These are phyloP conservation scores for Neurospora cerealis DNA, from an alignment of 495 filamentous ascomycete species.

Conservation along the genomic window DNA sequence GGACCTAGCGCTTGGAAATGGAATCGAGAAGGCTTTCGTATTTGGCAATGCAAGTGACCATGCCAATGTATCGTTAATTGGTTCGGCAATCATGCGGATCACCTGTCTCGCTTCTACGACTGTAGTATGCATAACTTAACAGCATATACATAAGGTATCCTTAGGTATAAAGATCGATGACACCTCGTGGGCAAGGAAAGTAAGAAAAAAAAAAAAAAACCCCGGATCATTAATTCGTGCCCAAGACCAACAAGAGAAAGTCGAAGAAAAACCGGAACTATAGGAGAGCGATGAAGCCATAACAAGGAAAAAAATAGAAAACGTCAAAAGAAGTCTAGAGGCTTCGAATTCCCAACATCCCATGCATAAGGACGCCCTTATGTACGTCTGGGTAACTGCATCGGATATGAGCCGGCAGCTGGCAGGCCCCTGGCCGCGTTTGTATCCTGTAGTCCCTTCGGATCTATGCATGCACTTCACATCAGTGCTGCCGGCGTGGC, in stretches of 20 bases:
- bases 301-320: background rate
- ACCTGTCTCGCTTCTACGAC: background rate
- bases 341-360: background rate
- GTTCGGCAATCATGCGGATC: background rate
- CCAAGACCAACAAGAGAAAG: background rate
- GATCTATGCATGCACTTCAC: background rate
- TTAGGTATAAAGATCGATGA: background rate
- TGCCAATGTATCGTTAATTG: background rate
- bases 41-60: background rate
- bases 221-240: background rate
- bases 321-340: background rate
- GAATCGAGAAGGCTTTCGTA: background rate
- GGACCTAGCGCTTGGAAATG: background rate
- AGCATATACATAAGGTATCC: background rate
- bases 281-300: background rate
- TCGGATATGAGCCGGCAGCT: background rate
- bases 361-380: background rate
- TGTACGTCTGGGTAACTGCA: background rate
- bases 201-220: background rate
- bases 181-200: background rate
- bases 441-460: background rate
- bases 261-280: background rate
- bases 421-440: background rate
- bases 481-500: background rate
- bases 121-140: background rate